These are phyloP conservation scores for Globisporangium alternatum DNA, from an alignment of 352 stramenopile species.

Conservation along the genomic window DNA sequence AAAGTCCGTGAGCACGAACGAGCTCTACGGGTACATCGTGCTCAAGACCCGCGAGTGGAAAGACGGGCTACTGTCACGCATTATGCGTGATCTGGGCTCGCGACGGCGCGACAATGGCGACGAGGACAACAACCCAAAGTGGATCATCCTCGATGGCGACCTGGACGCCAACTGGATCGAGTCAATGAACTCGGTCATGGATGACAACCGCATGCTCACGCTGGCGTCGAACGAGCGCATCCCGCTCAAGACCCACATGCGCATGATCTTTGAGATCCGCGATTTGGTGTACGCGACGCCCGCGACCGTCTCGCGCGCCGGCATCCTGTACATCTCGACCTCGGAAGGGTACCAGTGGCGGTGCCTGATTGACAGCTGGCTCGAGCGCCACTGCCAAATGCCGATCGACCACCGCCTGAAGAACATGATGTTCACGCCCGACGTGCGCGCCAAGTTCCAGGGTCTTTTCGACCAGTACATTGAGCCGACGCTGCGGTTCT, in stretches of 20 bases:
- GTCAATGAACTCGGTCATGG: constrained; percentile 97
- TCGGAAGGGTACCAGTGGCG: constrained; percentile 95
- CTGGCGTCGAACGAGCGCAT: constrained; percentile 96
- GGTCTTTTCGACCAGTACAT: constrained; percentile 92
- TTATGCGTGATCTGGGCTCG: constrained; percentile 94
- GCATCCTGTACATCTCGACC: constrained; percentile 96
- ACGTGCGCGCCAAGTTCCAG: constrained; percentile 78
- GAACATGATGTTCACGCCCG: constrained; percentile 77
- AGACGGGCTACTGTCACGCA: constrained; percentile 92
- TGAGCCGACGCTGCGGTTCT: constrained; percentile 90
- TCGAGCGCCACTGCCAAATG: constrained; percentile 73
- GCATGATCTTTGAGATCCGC: constrained; percentile 97
- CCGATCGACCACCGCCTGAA: constrained; percentile 61
- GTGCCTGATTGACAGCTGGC: constrained; percentile 92
- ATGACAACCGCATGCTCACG: constrained; percentile 96
- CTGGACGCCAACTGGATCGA: constrained; percentile 98
- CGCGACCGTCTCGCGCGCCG: constrained; percentile 93
- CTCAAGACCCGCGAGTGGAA: constrained; percentile 96
- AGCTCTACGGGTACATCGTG: constrained; percentile 96
- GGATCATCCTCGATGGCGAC: constrained; percentile 97
- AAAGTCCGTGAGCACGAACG: constrained; percentile 95
- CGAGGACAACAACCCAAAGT: constrained; percentile 93
- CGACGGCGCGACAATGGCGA: constrained; percentile 86
- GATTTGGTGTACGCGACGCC: constrained; percentile 95
- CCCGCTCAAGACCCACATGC: constrained; percentile 94